Evolutionary conservation across 2,329 filamentous ascomycete species (phyloP).

Genomic region (Basipetospora chlamydospora): DNA sequence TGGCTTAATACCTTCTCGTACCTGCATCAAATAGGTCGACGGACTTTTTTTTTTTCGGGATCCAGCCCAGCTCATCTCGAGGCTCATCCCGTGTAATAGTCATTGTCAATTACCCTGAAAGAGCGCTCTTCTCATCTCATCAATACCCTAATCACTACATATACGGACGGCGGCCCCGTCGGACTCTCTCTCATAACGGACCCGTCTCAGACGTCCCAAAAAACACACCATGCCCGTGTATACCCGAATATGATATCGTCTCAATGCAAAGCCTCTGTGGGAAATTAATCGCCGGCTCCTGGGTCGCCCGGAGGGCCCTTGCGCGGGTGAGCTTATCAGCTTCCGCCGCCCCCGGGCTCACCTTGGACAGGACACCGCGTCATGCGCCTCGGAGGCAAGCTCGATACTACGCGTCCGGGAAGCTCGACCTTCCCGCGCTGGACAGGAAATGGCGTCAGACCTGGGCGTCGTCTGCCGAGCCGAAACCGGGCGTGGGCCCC

Average conservation of each 20-base stretch:
- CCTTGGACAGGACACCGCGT: neutral
- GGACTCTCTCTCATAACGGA: no score
- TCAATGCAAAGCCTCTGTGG: slow-evolving; percentile 16
- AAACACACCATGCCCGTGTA: no score
- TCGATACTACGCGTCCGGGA: slow-evolving; percentile 7
- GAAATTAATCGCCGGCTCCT: slow-evolving; percentile 12
- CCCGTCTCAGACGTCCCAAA: no score
- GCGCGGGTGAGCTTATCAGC: slow-evolving; percentile 1
- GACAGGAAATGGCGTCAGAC: slow-evolving; percentile 36
- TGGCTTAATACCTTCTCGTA: no score
- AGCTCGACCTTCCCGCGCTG: slow-evolving; percentile 8
- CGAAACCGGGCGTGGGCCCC: slow-evolving; percentile 4
- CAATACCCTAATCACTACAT: no score
- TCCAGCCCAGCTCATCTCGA: no score
- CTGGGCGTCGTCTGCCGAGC: slow-evolving; percentile 21
- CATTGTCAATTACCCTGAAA: no score
- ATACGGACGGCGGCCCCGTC: no score
- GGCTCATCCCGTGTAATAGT: no score
- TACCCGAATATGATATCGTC: slow-evolving; percentile 11
- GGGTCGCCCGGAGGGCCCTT: slow-evolving; percentile 6
- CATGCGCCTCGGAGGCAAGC: slow-evolving; percentile 9
- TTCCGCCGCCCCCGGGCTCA: neutral
- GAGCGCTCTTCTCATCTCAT: no score
- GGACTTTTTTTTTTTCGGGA: no score
- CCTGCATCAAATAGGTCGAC: no score